phyloP scores from a whole-genome alignment of 768 basidiomycete species.

The Lactarius quietus region DNA sequence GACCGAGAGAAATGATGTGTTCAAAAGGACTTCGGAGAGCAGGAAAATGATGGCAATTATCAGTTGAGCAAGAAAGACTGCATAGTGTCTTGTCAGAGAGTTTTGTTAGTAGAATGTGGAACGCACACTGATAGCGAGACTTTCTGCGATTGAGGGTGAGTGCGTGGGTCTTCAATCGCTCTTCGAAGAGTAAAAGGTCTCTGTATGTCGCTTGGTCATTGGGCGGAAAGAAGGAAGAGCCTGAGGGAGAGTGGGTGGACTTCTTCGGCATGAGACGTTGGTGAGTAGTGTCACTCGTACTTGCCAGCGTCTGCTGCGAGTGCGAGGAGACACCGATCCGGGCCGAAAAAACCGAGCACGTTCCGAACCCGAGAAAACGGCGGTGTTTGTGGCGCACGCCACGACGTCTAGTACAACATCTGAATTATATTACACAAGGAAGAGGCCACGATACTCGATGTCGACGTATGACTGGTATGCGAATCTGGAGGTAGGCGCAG shows the following conservation, averaged over 20 bases:
- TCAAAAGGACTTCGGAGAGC: conserved; percentile 69
- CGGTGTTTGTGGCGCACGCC: neutral
- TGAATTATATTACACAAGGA: conserved; percentile 12
- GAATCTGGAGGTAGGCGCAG: neutral
- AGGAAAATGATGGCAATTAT: conserved; percentile 66
- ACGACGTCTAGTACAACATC: neutral
- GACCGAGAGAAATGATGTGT: conserved; percentile 61
- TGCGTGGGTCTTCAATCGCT: conserved; percentile 92
- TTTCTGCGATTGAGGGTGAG: conserved; percentile 76
- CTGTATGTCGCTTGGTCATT: conserved; percentile 78
- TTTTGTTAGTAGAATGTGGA: conserved; percentile 5
- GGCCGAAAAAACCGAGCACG: neutral
- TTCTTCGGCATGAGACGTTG: conserved; percentile 32
- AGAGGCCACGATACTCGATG: neutral
- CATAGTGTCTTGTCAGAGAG: neutral
- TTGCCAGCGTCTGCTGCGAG: too few species aligned
- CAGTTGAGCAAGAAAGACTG: conserved; percentile 75
- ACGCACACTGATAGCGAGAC: conserved; percentile 76
- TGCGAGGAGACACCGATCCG: neutral
- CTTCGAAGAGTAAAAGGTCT: conserved; percentile 91
- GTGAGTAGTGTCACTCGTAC: neutral
- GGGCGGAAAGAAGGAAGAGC: conserved; percentile 51
- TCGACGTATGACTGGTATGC: conserved; percentile 5
- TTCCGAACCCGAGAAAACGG: neutral
- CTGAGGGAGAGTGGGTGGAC: conserved; percentile 31